A percentile compares a stretch with the other conserved stretches of the same genome.
phyloP scores from a whole-genome alignment of 768 basidiomycete genomes.

The Hericium erinaceus region DNA sequence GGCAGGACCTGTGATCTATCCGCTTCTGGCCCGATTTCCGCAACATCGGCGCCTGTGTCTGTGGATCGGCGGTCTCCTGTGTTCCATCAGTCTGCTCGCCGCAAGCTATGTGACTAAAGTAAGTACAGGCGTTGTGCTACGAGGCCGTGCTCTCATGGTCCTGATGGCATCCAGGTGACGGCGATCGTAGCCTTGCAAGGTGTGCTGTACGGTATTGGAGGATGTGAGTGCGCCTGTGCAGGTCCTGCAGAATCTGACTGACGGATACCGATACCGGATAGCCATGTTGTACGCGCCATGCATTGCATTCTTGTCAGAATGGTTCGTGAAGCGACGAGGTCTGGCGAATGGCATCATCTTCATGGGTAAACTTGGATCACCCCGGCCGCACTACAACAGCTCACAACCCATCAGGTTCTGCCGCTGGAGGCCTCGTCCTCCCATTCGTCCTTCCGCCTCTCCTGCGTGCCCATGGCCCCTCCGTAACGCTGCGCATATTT shows the following conservation, averaged over 20 bases:
- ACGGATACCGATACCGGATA: background rate
- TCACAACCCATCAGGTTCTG: slow-evolving; percentile 12
- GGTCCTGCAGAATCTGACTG: background rate
- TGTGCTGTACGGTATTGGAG: slow-evolving; percentile 21
- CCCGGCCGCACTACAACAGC: background rate
- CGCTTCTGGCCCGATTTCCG: slow-evolving; percentile 17
- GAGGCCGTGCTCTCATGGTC: no score
- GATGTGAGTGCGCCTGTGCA: slow-evolving; percentile 10
- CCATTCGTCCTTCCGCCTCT: slow-evolving; percentile 21
- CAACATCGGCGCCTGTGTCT: slow-evolving; percentile 14
- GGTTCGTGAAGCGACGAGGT: slow-evolving; percentile 24
- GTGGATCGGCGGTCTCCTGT: slow-evolving; percentile 19
- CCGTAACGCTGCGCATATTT: slow-evolving; percentile 19
- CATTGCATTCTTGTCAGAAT: slow-evolving; percentile 23
- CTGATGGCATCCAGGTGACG: background rate
- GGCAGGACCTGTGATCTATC: slow-evolving; percentile 19
- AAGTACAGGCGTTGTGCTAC: background rate
- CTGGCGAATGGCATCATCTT: slow-evolving; percentile 25
- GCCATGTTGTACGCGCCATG: slow-evolving; percentile 20
- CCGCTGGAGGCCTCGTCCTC: slow-evolving; percentile 20
- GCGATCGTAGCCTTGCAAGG: slow-evolving; percentile 18
- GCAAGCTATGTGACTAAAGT: slow-evolving; percentile 22
- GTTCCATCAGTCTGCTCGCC: slow-evolving; percentile 18
- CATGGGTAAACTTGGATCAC: slow-evolving; percentile 15
- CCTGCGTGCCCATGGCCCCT: slow-evolving; percentile 16